Base-by-base conservation (phyloP, 2,329 filamentous ascomycete genomes). In the Fusarium miscanthi region DNA sequence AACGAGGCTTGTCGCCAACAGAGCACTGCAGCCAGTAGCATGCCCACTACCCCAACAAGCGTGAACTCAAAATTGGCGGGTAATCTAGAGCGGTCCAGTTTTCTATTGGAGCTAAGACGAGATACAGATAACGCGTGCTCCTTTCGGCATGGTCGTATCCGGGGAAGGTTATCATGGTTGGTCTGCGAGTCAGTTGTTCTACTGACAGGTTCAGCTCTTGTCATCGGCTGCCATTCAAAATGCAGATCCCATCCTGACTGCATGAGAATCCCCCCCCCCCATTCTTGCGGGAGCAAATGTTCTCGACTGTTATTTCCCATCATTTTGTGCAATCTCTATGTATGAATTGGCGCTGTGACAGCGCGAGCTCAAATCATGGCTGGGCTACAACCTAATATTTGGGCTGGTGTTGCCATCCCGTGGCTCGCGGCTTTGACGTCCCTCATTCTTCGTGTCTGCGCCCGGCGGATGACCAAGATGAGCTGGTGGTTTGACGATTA, bases 401-500 rank as follows among this genome's bases (percentile, higher is more conserved):
- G 72, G 58, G 71, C 58, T 25, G 64, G 62, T 9, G 43, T 72
- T 2, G 63, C 57, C 27, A 75, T 77, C 19, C 72, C 74, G n/a
- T 77, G 73, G 76, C 25, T 69, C 33, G 76, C 71, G 6, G 74
- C 76, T 3, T 13, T 75, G 16, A 30, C 58, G 4, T 68, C 74
- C 0, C 63, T 77, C 17, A 7, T 69, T 9, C 58, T 77, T 42
- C 66, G 73, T 2, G 45, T 76, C 8, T 54, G 68, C 23, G 75
- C 75, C 6, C 63, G 75, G 7, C 58, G 72, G 6, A 71, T 77
- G 63, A 77, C 72, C 1, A 75, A 75, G 33, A 59, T 67, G 41
- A 38, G n/a, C 2, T 75, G 72, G 74, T 76, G 75, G 66, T 72
- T 59, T n/a, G 75, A 77, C 19, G 74, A 77, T 13, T 75, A 69